Evolutionary conservation across 2,329 filamentous ascomycete genomes (phyloP), one percentile per base, ranked within the genome.

Genomic region (Helicocarpus griseus): DNA sequence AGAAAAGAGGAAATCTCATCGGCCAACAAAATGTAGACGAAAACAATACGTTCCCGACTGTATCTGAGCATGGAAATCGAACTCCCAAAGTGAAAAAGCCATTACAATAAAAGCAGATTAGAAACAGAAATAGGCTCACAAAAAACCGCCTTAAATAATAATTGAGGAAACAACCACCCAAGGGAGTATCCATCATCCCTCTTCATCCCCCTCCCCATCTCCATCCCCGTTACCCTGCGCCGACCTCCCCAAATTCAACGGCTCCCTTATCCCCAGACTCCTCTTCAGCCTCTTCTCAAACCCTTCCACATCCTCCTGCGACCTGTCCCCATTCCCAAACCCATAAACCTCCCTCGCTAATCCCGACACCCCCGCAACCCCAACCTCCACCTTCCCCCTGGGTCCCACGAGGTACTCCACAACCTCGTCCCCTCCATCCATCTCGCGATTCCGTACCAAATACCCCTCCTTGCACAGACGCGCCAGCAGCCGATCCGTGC

Each of bases 391-490:
- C 68, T 86, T 93, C 5, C 87, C 91, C 21, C 93, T 79, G 5
- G 89, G 85, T 0, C 93, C 93, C 13, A 96, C 80, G 51, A 86
- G 80, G 78, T 88, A 98, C 45, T 87, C 89, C 6, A 89, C 76
- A 2, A 80, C 76, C 56, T 91, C 83, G 35, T 95, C 87, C 24
- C 86, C 87, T 1, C 81, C 82, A 60, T 70, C 69, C 57, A 65
- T 79, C 59, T 96, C 89, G 19, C 83, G 78, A 47, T 83, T 77
- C 57, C 81, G 86, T 33, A 89, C 76, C 2, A 98, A 73, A 63
- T 98, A 98, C 0, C 86, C 87, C 50, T 97, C 89, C 57, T 79
- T 84, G 57, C 84, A 78, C 73, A 97, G 83, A 48, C 80, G 79
- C 58, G 83, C 80, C 11, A 97, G 71, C 2, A 91, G 73, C 49